phyloP scores from a whole-genome alignment of 805 yeast genomes.

The Saccharomycopsis fibuligera region DNA sequence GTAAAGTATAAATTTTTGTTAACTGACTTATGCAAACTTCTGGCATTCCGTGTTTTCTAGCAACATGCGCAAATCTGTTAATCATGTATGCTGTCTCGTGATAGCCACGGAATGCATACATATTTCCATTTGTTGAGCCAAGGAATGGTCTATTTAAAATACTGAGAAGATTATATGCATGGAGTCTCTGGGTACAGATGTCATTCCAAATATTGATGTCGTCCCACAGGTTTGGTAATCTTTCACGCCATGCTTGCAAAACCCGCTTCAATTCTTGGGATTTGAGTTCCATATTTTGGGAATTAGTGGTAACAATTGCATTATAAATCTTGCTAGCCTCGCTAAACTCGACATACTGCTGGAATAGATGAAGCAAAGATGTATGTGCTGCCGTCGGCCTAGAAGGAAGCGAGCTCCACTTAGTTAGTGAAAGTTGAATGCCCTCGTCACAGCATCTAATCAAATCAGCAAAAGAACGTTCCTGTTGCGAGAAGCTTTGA shows the following conservation, averaged over 20 bases:
- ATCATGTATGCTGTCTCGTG: slow-evolving; percentile 99
- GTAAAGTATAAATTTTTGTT: slow-evolving; percentile 88
- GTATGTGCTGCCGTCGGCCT: slow-evolving; percentile 77
- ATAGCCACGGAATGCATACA: slow-evolving; percentile 93
- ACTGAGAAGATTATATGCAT: slow-evolving; percentile 92
- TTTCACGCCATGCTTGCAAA: slow-evolving; percentile 94
- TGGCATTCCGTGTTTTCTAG: slow-evolving; percentile 91
- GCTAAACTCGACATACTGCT: slow-evolving; percentile 94
- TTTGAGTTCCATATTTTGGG: slow-evolving; percentile 84
- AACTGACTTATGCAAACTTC: slow-evolving; percentile 92
- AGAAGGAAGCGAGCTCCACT: slow-evolving; percentile 85
- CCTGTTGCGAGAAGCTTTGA: slow-evolving; percentile 89
- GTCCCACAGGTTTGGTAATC: slow-evolving; percentile 94
- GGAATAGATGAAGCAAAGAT: slow-evolving; percentile 87
- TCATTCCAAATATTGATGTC: slow-evolving; percentile 98
- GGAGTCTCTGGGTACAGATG: slow-evolving; percentile 96
- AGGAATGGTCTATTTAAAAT: slow-evolving; percentile 82
- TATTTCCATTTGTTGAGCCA: slow-evolving; percentile 47
- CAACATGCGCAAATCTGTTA: slow-evolving; percentile 96
- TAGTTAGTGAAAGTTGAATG: slow-evolving; percentile 81
- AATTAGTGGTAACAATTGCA: slow-evolving; percentile 80
- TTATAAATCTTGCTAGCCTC: slow-evolving; percentile 94
- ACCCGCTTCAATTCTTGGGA: slow-evolving; percentile 93
- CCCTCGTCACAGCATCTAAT: slow-evolving; percentile 91
- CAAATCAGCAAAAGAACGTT: slow-evolving; percentile 77